These are phyloP conservation scores for Meira nashicola DNA, from an alignment of 1,284 basidiomycete genomes.

Conservation along the genomic window DNA sequence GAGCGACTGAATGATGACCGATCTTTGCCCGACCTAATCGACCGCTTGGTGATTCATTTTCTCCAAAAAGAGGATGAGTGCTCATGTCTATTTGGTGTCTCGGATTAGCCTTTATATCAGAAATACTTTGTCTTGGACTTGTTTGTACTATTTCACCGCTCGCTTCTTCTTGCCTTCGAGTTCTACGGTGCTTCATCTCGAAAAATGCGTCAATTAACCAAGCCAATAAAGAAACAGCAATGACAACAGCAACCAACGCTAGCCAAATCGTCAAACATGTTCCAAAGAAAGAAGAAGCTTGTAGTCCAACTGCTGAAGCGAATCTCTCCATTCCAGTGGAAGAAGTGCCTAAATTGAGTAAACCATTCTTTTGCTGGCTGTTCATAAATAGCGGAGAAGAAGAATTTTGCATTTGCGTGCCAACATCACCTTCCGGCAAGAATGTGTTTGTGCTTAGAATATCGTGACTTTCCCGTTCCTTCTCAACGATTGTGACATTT, in stretches of 20 bases:
- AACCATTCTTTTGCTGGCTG: slow-evolving; percentile 62
- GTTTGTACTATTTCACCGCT: slow-evolving; percentile 10
- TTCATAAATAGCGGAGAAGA: slow-evolving; percentile 75
- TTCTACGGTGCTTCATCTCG: slow-evolving; percentile 18
- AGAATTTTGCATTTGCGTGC: slow-evolving; percentile 63
- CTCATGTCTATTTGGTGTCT: too few species aligned
- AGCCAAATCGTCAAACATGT: slow-evolving; percentile 79
- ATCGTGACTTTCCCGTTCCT: slow-evolving; percentile 13
- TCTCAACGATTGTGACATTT: slow-evolving; percentile 28
- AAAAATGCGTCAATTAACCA: slow-evolving; percentile 56
- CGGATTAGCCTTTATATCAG: not conserved
- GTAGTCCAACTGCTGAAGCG: slow-evolving; percentile 72
- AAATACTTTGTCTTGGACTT: not conserved
- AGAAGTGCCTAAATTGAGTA: slow-evolving; percentile 60
- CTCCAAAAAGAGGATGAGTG: too few species aligned
- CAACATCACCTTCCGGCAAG: slow-evolving; percentile 32
- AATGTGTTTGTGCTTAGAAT: slow-evolving; percentile 24
- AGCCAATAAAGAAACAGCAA: slow-evolving; percentile 65
- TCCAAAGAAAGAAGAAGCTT: slow-evolving; percentile 75
- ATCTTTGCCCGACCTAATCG: not conserved
- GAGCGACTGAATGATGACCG: slow-evolving; percentile 25
- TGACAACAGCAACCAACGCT: slow-evolving; percentile 67
- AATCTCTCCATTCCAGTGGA: slow-evolving; percentile 68
- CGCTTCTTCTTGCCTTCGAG: slow-evolving; percentile 27
- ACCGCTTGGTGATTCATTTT: not conserved